Conservation (phyloP, 495 filamentous ascomycete genomes). For the Lindgomyces ingoldianus region DNA sequence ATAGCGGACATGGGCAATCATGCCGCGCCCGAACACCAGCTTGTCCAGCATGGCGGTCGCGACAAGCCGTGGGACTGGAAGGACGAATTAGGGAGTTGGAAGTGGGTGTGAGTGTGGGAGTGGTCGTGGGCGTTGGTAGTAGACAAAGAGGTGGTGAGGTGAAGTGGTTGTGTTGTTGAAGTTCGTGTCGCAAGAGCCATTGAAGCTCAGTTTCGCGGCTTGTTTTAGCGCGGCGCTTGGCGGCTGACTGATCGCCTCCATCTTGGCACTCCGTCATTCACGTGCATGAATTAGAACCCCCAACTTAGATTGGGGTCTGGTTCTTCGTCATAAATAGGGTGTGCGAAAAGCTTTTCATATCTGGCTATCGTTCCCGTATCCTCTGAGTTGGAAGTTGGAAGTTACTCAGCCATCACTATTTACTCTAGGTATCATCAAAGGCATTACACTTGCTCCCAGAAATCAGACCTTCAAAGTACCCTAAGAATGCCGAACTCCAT, state of each 20-base stretch:
- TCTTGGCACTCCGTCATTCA: too few species aligned
- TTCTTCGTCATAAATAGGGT: background rate
- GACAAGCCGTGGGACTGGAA: background rate
- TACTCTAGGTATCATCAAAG: constrained; percentile 38
- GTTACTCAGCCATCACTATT: constrained; percentile 13
- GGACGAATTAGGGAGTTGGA: too few species aligned
- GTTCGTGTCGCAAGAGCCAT: too few species aligned
- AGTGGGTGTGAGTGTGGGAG: too few species aligned
- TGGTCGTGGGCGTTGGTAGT: background rate
- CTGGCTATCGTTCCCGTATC: background rate
- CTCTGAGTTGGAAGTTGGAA: background rate
- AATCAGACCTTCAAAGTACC: background rate
- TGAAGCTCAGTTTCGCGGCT: too few species aligned
- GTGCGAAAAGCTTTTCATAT: constrained; percentile 2
- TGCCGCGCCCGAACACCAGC: constrained; percentile 3
- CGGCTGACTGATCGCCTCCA: too few species aligned
- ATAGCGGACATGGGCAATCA: constrained; percentile 60
- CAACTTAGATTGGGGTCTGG: too few species aligned
- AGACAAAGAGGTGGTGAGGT: background rate
- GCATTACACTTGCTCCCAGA: constrained; percentile 13
- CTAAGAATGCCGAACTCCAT: constrained; percentile 3
- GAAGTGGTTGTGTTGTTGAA: too few species aligned
- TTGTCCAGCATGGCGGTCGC: background rate
- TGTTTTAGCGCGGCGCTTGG: too few species aligned
- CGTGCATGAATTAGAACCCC: too few species aligned